A percentile compares a stretch with the other conserved stretches of the same genome.
Evolutionary conservation across 768 basidiomycete species (phyloP).

Genomic region (Lanmaoa pseudosensibilis): DNA sequence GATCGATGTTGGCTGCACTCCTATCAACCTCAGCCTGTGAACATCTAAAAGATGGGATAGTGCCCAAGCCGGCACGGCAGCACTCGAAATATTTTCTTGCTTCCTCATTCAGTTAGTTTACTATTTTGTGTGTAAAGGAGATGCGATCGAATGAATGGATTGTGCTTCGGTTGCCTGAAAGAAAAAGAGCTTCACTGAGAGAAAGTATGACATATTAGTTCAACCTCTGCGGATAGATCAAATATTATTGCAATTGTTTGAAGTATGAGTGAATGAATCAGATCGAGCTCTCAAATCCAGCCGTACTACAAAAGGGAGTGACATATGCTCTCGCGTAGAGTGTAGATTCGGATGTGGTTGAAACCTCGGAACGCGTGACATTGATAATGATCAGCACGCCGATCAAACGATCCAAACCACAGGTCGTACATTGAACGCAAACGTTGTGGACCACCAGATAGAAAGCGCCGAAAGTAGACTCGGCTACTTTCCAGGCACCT

Average conservation of each 20-base stretch:
- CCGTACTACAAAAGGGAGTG: not conserved
- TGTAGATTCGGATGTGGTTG: not conserved
- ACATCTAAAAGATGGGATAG: not conserved
- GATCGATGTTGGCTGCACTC: conserved; percentile 16
- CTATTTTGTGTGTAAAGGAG: not conserved
- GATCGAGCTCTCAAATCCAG: not conserved
- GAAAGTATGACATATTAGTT: too few species aligned
- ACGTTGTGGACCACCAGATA: too few species aligned
- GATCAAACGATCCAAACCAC: too few species aligned
- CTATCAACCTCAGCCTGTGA: conserved; percentile 10
- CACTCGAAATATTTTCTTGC: not conserved
- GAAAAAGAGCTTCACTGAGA: not conserved
- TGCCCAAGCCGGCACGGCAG: not conserved
- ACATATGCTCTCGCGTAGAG: not conserved
- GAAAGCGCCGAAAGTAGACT: too few species aligned
- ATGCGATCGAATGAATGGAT: not conserved
- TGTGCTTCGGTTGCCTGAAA: not conserved
- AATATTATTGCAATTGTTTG: not conserved
- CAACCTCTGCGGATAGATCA: too few species aligned
- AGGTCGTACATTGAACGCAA: too few species aligned
- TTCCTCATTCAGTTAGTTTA: not conserved
- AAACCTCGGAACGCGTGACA: not conserved
- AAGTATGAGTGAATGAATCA: not conserved
- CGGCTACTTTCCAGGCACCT: too few species aligned
- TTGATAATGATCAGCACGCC: not conserved